Conservation (phyloP, 805 yeast genomes). For the Brettanomyces bruxellensis region DNA sequence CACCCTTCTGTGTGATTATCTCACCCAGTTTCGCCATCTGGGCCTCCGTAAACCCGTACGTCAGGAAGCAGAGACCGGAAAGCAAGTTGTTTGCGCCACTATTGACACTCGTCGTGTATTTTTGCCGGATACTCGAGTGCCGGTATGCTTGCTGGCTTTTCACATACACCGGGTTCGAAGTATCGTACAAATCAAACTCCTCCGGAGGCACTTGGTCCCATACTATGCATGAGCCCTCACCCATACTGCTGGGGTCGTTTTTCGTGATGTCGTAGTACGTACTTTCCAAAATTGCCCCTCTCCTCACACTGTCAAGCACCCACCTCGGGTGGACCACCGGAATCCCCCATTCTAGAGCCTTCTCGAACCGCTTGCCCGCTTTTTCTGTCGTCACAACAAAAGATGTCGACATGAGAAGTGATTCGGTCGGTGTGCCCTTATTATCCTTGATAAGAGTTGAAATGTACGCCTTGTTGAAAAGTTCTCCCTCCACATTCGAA, state of each 20-base stretch:
- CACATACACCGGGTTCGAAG: conserved; percentile 2
- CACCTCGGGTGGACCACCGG: conserved; percentile 45
- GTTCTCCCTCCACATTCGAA: conserved; percentile 13
- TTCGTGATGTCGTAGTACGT: conserved; percentile 29
- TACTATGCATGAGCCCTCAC: conserved; percentile 25
- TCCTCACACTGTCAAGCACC: conserved; percentile 35
- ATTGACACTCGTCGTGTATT: neutral
- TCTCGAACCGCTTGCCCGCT: conserved; percentile 42
- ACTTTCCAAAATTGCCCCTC: conserved; percentile 35
- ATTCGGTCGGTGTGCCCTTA: conserved; percentile 45
- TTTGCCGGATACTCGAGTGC: too few species aligned
- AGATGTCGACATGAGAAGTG: conserved; percentile 35
- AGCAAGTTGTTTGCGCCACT: conserved; percentile 25
- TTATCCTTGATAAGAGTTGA: conserved; percentile 27
- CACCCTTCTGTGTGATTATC: conserved; percentile 15
- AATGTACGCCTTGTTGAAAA: conserved; percentile 25
- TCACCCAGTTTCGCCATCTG: conserved; percentile 11
- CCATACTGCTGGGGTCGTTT: conserved; percentile 10
- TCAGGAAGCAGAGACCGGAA: conserved; percentile 30
- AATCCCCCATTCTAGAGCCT: conserved; percentile 44
- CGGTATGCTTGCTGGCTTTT: neutral
- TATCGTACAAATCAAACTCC: conserved; percentile 5
- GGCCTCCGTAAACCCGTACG: conserved; percentile 20
- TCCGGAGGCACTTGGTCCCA: conserved; percentile 24
- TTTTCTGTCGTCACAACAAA: conserved; percentile 42